phyloP scores from a whole-genome alignment of 441 rosid genomes.

The Raphanus hybrid region DNA sequence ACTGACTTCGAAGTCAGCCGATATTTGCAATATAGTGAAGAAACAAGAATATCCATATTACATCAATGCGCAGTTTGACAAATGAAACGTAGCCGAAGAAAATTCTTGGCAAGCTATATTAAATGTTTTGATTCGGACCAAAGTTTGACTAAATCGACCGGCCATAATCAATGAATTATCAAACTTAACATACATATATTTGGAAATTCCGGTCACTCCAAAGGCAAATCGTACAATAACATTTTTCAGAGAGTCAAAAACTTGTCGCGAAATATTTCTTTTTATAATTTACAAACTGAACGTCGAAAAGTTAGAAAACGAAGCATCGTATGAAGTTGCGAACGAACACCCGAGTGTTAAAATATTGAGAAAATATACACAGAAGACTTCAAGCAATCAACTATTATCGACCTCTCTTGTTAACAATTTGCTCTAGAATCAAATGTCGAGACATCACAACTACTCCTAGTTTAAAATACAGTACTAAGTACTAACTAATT shows the following conservation, averaged over 20 bases:
- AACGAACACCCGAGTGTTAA: constrained; percentile 1
- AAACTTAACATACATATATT: constrained; percentile 36
- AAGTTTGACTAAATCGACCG: constrained; percentile 34
- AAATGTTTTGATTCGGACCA: constrained; percentile 31
- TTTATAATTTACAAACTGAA: constrained; percentile 14
- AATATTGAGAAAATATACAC: not conserved
- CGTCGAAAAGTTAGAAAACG: constrained; percentile 28
- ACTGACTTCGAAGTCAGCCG: not conserved
- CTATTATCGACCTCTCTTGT: not conserved
- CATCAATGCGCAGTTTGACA: constrained; percentile 18
- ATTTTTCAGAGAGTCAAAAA: constrained; percentile 35
- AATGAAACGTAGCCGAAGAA: constrained; percentile 11
- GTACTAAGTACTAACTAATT: not conserved
- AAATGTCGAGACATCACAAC: not conserved
- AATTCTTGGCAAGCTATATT: constrained; percentile 10
- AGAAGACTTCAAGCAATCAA: constrained; percentile 5
- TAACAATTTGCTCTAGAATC: not conserved
- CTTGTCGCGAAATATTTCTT: not conserved
- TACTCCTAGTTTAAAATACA: not conserved
- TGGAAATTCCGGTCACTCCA: constrained; percentile 29
- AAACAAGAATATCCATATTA: not conserved
- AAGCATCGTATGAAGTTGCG: constrained; percentile 33
- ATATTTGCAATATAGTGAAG: not conserved
- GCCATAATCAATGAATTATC: constrained; percentile 21
- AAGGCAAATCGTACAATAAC: constrained; percentile 26